Conservation (phyloP, 306 rosid species). For the Carpinus fangiana region DNA sequence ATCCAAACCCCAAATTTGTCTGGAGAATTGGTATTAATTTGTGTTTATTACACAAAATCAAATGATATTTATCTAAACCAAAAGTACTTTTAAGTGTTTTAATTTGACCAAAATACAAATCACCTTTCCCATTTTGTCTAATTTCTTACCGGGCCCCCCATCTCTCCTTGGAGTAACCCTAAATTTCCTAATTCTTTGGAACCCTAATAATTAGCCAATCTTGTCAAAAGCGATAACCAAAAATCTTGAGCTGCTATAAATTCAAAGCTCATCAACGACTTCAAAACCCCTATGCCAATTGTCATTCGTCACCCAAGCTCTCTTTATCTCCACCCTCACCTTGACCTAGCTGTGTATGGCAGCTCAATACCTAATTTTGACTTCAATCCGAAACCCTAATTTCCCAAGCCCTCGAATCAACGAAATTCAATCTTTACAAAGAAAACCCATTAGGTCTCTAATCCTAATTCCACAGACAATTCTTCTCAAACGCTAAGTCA, state of each 20-base stretch:
- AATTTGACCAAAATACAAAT: too few species aligned
- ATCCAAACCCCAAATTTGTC: too few species aligned
- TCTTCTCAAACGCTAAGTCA: background rate
- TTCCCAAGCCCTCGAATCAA: background rate
- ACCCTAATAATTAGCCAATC: slow-evolving; percentile 5
- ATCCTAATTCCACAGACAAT: slow-evolving; percentile 10
- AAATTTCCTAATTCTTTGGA: slow-evolving; percentile 27
- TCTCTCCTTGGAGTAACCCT: background rate
- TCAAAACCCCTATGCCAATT: background rate
- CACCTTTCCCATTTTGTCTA: too few species aligned
- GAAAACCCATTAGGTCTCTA: slow-evolving; percentile 1
- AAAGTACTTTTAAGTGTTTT: too few species aligned
- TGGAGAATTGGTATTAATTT: too few species aligned
- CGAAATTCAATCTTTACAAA: background rate
- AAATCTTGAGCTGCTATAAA: too few species aligned
- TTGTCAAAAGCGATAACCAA: background rate
- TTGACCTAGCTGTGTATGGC: slow-evolving; percentile 22
- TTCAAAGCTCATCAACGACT: background rate
- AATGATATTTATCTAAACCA: too few species aligned
- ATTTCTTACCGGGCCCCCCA: too few species aligned
- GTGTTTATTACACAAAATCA: too few species aligned
- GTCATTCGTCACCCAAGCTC: too few species aligned
- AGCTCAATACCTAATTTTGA: background rate
- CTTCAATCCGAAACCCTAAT: slow-evolving; percentile 6
- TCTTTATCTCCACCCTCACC: background rate